These are phyloP conservation scores for Hemileccinum rubropunctum DNA, from an alignment of 768 basidiomycete genomes.

Conservation along the genomic window DNA sequence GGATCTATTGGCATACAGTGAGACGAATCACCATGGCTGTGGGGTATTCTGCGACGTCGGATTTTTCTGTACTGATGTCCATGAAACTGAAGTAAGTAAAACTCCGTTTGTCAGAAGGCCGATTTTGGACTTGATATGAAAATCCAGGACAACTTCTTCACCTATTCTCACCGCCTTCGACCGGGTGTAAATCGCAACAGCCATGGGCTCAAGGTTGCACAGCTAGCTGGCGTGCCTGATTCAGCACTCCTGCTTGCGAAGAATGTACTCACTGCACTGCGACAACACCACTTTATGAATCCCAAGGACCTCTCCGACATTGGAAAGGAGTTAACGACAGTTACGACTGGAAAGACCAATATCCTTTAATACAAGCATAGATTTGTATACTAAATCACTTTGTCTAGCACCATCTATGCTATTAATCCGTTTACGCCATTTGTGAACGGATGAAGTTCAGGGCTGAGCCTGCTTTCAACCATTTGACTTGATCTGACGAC, in stretches of 20 bases:
- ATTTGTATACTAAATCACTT: not conserved
- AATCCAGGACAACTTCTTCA: slow-evolving; percentile 67
- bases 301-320: slow-evolving; percentile 31
- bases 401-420: not conserved
- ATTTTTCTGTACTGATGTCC: slow-evolving; percentile 89
- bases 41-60: slow-evolving; percentile 59
- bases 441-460: slow-evolving; percentile 82
- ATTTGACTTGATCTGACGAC: slow-evolving; percentile 85
- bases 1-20: slow-evolving; percentile 69
- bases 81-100: slow-evolving; percentile 65
- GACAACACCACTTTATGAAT: slow-evolving; percentile 22
- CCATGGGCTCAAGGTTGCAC: slow-evolving; percentile 88
- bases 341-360: not conserved
- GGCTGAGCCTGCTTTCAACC: slow-evolving; percentile 87
- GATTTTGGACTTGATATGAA: not conserved
- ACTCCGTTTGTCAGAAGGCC: not conserved
- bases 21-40: slow-evolving; percentile 37
- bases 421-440: slow-evolving; percentile 26
- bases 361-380: not conserved
- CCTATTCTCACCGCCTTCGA: slow-evolving; percentile 77
- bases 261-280: slow-evolving; percentile 46
- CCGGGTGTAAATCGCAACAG: slow-evolving; percentile 89
- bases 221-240: slow-evolving; percentile 78
- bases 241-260: slow-evolving; percentile 58
- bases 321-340: slow-evolving; percentile 27